These are phyloP conservation scores for Heterobasidion parviporum DNA, from an alignment of 1,284 basidiomycete genomes.

Conservation along the genomic window DNA sequence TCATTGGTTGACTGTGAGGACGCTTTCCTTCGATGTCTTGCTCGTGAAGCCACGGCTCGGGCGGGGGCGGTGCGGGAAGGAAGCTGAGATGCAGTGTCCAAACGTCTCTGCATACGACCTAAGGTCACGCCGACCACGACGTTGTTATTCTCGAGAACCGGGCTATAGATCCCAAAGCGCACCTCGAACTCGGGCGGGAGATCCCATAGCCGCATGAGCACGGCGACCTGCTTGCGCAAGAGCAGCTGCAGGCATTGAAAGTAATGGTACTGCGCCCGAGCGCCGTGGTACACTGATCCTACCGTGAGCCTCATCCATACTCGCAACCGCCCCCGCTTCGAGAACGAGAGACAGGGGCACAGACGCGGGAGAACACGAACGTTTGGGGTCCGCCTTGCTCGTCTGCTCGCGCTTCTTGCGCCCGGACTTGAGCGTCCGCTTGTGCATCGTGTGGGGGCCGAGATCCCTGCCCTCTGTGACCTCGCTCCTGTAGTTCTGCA, in stretches of 20 bases:
- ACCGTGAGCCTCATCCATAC: neutral
- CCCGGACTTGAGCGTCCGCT: slow-evolving; percentile 50
- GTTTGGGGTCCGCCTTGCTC: slow-evolving; percentile 46
- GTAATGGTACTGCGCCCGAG: slow-evolving; percentile 67
- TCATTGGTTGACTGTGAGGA: neutral
- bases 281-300: slow-evolving; percentile 71
- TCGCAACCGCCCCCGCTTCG: neutral
- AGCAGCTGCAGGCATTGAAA: slow-evolving; percentile 78
- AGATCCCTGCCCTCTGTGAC: slow-evolving; percentile 50
- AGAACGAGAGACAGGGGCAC: neutral
- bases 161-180: slow-evolving; percentile 10
- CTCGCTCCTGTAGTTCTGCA: slow-evolving; percentile 69
- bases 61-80: slow-evolving; percentile 47
- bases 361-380: slow-evolving; percentile 26
- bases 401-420: slow-evolving; percentile 38
- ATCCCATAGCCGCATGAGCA: slow-evolving; percentile 58
- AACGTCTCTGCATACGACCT: slow-evolving; percentile 74
- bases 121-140: neutral
- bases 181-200: slow-evolving; percentile 80
- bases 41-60: slow-evolving; percentile 47
- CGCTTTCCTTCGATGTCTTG: slow-evolving; percentile 21
- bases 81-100: slow-evolving; percentile 74
- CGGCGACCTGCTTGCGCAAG: slow-evolving; percentile 64
- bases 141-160: neutral
- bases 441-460: slow-evolving; percentile 51